A percentile compares a stretch with the other conserved stretches of the same genome.
Conservation (phyloP, 345 rosid species). For the Citrus trifoliata region DNA sequence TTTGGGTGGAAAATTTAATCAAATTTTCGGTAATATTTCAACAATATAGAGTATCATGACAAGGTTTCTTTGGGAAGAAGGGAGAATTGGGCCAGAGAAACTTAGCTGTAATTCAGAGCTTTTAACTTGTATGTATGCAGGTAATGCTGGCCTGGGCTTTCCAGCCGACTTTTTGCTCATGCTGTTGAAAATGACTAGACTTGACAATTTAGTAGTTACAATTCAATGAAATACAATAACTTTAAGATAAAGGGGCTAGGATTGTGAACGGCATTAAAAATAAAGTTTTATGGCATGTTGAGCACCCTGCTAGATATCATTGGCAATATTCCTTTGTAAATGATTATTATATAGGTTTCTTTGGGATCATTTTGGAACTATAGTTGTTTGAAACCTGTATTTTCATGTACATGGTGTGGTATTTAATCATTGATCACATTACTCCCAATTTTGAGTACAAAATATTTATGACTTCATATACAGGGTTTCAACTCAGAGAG, state of each 20-base stretch:
- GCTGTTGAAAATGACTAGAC: background rate
- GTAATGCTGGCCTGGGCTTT: background rate
- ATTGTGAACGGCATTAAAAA: background rate
- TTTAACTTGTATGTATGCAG: background rate
- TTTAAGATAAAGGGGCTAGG: background rate
- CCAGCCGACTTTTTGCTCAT: background rate
- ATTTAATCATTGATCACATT: background rate
- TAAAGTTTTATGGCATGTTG: background rate
- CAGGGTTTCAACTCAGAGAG: constrained; percentile 36
- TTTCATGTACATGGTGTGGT: background rate
- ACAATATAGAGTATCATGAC: background rate
- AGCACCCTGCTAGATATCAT: background rate
- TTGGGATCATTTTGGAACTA: background rate
- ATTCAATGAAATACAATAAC: background rate
- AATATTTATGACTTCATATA: constrained; percentile 4
- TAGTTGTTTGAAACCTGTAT: background rate
- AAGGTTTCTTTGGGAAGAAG: background rate
- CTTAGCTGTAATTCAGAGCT: background rate
- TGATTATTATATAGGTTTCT: background rate
- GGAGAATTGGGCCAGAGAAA: background rate
- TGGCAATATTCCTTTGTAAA: background rate
- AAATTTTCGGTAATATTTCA: background rate
- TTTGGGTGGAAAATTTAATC: background rate
- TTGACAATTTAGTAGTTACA: background rate
- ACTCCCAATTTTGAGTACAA: background rate